A percentile compares a stretch with the other conserved stretches of the same genome.
phyloP scores from a whole-genome alignment of 2,329 filamentous ascomycete genomes.

The Periconia sp. region DNA sequence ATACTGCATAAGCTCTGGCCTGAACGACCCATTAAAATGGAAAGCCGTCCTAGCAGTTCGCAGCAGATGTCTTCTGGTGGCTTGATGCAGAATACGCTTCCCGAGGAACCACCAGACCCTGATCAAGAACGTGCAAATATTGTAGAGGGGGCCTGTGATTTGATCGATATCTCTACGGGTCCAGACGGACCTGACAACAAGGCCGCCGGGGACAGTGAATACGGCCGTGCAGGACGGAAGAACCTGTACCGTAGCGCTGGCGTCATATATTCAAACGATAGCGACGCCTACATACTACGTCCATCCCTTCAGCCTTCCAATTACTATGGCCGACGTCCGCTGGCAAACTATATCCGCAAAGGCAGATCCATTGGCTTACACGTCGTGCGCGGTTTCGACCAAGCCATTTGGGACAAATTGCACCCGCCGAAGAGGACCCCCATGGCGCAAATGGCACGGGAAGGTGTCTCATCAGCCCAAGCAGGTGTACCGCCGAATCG shows the following conservation, averaged over 20 bases:
- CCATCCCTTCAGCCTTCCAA: conserved; percentile 81
- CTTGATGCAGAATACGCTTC: conserved; percentile 34
- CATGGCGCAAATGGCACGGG: conserved; percentile 45
- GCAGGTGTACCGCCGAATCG: conserved; percentile 45
- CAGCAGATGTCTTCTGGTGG: conserved; percentile 32
- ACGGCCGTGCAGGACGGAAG: conserved; percentile 52
- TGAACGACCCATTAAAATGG: conserved; percentile 58
- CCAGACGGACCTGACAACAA: conserved; percentile 51
- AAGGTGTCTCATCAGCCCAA: conserved; percentile 49
- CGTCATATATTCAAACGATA: conserved; percentile 81
- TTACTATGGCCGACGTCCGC: conserved; percentile 78
- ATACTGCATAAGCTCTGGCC: conserved; percentile 84
- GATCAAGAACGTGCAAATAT: conserved; percentile 48
- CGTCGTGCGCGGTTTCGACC: conserved; percentile 87
- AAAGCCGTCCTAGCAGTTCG: conserved; percentile 47
- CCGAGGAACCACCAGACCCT: conserved; percentile 42
- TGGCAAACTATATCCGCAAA: conserved; percentile 79
- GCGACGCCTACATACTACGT: conserved; percentile 80
- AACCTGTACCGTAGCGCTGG: conserved; percentile 71
- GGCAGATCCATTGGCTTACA: conserved; percentile 80
- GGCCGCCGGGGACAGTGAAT: conserved; percentile 46
- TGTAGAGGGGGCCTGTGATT: conserved; percentile 49
- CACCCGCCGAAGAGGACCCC: conserved; percentile 57
- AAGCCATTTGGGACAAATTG: conserved; percentile 71
- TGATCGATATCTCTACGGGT: conserved; percentile 52